phyloP scores from a whole-genome alignment of 768 basidiomycete species.

The Myochromella boudieri region DNA sequence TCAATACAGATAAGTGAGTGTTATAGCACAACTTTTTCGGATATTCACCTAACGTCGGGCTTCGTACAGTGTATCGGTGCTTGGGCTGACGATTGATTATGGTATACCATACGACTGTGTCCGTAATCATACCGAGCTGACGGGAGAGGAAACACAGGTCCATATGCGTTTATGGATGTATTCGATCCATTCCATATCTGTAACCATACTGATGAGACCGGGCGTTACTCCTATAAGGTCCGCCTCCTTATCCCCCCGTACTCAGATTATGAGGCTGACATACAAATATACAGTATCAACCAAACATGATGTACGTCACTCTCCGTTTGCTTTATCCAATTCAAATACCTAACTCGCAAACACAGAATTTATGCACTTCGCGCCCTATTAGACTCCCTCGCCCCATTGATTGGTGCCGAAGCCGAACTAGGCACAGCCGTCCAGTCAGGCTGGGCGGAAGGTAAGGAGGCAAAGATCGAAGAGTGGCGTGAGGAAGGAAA shows the following conservation, averaged over 20 bases:
- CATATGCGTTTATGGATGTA: conserved; percentile 94
- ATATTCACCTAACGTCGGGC: conserved; percentile 2
- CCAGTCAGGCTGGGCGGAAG: conserved; percentile 63
- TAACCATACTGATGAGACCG: conserved; percentile 82
- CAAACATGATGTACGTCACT: conserved; percentile 68
- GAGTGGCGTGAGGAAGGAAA: conserved; percentile 63
- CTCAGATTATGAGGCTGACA: not conserved
- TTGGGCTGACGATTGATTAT: conserved; percentile 79
- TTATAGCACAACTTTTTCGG: not conserved
- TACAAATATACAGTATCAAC: conserved; percentile 54
- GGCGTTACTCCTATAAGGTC: conserved; percentile 73
- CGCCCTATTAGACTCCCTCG: conserved; percentile 72
- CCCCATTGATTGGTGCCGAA: conserved; percentile 88
- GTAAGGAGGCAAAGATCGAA: conserved; percentile 49
- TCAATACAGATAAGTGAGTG: conserved; percentile 90
- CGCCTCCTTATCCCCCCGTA: not conserved
- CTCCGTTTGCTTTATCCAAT: not conserved
- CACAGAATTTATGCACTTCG: conserved; percentile 74
- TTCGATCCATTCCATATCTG: conserved; percentile 86
- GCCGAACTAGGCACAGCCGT: conserved; percentile 52
- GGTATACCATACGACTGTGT: conserved; percentile 31
- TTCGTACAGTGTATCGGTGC: conserved; percentile 61
- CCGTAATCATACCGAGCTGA: no score
- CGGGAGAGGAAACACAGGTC: conserved; percentile 62
- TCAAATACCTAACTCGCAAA: conserved; percentile 2